Base-by-base conservation (phyloP, 2,329 filamentous ascomycete genomes). In the Pseudogymnoascus sp. region DNA sequence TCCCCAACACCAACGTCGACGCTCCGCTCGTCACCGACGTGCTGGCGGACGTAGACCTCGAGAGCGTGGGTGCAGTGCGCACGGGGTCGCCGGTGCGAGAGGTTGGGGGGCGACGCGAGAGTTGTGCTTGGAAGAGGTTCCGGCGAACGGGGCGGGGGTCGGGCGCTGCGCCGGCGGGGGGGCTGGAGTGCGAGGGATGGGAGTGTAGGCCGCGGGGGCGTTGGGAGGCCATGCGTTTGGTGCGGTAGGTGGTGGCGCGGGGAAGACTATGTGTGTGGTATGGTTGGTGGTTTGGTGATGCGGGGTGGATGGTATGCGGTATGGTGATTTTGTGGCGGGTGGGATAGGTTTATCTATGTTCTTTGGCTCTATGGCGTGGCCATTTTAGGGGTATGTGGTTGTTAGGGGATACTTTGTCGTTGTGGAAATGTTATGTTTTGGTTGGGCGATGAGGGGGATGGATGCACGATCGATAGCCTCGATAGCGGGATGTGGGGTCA, bases 161-260 rank as follows among this genome's bases (percentile, higher is more conserved):
- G 37, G 14, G 14, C 1, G 37, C 37, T 16, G 37, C 37, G 24
- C 24, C 24, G 31, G 59, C 4, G n/a, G 63, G 35, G 61, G 66
- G 19, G 65, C 63, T 21, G 70, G 65, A n/a, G 64, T 67, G 61
- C 40, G 67, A 19, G 67, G 31, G 29, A 65, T 61, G 42, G 66
- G 33, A 21, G 13, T 31, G 59, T 1, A 31, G 35, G 33, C 26
- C 29, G 59, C 31, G 59, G 26, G 19, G 26, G 33, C 59, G 47
- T 56, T 56, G 47, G 24, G 47, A 16, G 24, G 47, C 21, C 24
- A 29, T 33, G 14, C 10, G 2, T 19, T 4, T 29, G 47, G 13
- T 56, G 11, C 13, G 21, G n/a, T 19, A 26, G 19, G 29, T 7
- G 21, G 47, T n/a, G 47, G 14, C 14, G 47, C 24, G 21, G 1